Evolutionary conservation across 1,139 yeast genomes (phyloP).

Genomic region (Protomyces gravidus): DNA sequence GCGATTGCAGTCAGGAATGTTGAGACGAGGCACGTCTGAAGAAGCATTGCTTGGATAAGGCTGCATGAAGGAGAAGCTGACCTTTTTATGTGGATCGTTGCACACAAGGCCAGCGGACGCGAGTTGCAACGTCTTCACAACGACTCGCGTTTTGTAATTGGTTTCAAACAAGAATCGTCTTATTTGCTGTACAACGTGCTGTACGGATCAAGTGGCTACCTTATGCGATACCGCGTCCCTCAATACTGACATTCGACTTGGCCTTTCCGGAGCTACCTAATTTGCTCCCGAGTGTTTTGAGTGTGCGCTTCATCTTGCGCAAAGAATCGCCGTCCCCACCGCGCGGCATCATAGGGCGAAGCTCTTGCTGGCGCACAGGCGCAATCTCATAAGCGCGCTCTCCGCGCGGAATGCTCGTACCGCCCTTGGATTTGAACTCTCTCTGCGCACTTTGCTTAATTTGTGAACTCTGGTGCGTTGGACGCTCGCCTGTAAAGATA

Average conservation of each 20-base stretch:
- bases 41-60: slow-evolving; percentile 2
- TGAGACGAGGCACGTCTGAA: slow-evolving; percentile 2
- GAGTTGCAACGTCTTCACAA: too few relatives aligned
- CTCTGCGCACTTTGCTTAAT: neutral
- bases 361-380: slow-evolving; percentile 13
- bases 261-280: neutral
- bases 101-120: too few relatives aligned
- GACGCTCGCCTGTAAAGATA: slow-evolving; percentile 15
- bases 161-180: too few relatives aligned
- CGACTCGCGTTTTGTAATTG: too few relatives aligned
- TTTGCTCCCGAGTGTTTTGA: slow-evolving; percentile 13
- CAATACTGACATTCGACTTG: slow-evolving; percentile 24
- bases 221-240: slow-evolving; percentile 22
- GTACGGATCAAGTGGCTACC: too few relatives aligned
- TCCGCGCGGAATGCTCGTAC: slow-evolving; percentile 27
- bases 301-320: slow-evolving; percentile 19
- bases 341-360: neutral
- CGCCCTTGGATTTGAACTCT: slow-evolving; percentile 16
- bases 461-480: neutral
- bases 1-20: slow-evolving; percentile 4
- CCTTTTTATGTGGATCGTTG: too few relatives aligned
- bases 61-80: too few relatives aligned
- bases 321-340: slow-evolving; percentile 22
- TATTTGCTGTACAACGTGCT: too few relatives aligned
- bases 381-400: slow-evolving; percentile 25